These are phyloP conservation scores for Oxytropis ochrocephala DNA, from an alignment of 306 rosid species.

Conservation along the genomic window DNA sequence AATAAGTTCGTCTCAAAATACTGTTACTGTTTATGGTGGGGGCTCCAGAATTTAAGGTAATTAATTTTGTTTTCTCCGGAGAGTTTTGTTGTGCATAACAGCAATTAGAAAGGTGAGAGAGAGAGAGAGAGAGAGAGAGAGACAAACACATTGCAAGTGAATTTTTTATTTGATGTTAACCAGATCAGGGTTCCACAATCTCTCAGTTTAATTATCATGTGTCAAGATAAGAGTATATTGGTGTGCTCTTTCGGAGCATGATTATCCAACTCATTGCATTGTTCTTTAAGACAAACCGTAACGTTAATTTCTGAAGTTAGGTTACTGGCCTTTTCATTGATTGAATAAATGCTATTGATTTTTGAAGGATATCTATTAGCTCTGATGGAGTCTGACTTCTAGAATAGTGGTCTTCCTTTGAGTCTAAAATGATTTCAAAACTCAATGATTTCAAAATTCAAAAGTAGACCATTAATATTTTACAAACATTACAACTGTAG, in stretches of 20 bases:
- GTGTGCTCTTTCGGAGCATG: neutral
- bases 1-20: constrained; percentile 65
- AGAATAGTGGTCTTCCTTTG: neutral
- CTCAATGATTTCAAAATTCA: neutral
- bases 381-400: neutral
- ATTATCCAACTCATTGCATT: neutral
- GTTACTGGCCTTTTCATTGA: neutral
- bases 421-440: neutral
- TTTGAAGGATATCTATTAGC: neutral
- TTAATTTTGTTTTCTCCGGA: neutral
- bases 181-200: neutral
- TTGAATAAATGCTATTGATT: neutral
- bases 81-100: neutral
- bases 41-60: constrained; percentile 92
- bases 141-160: neutral
- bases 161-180: neutral
- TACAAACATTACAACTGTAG: neutral
- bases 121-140: no score
- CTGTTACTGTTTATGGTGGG: constrained; percentile 99
- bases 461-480: neutral
- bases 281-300: neutral
- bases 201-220: neutral
- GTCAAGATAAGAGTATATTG: neutral
- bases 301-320: neutral
- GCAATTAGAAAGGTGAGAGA: neutral